Evolutionary conservation across 257 asterid species (phyloP).

Genomic region (Capsicum pubescens): DNA sequence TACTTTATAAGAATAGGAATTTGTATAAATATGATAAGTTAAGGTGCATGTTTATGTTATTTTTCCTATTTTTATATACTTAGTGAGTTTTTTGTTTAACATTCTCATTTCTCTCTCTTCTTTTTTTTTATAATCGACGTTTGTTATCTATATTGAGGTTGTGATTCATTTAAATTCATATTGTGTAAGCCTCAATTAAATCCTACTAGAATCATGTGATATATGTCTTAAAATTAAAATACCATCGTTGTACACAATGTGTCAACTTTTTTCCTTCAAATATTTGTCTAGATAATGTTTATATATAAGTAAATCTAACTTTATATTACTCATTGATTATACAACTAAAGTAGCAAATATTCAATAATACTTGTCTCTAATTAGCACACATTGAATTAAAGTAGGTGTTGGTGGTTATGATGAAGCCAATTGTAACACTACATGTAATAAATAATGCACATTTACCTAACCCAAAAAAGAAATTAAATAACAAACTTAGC

Average conservation of each 20-base stretch:
- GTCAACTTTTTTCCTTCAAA: not conserved
- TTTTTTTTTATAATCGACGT: no score
- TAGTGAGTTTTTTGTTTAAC: not conserved
- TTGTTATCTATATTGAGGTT: not conserved
- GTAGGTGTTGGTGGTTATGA: not conserved
- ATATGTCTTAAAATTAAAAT: not conserved
- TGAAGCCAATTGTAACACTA: not conserved
- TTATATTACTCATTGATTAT: not conserved
- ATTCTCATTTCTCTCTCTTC: not conserved
- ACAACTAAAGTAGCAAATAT: not conserved
- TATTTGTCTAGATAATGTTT: not conserved
- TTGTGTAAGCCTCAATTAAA: not conserved
- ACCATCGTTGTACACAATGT: not conserved
- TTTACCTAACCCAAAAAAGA: conserved; percentile 4
- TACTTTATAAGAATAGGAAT: no score
- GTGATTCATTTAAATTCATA: accelerated
- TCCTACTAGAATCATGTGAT: not conserved
- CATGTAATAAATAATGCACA: not conserved
- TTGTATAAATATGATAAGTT: no score
- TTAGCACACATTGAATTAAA: not conserved
- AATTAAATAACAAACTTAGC: not conserved
- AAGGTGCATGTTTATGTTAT: no score
- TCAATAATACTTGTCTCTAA: not conserved
- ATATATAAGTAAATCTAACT: not conserved
- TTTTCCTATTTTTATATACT: no score